Evolutionary conservation across 1,284 basidiomycete species (phyloP).

Genomic region (Austroboletus niveus): DNA sequence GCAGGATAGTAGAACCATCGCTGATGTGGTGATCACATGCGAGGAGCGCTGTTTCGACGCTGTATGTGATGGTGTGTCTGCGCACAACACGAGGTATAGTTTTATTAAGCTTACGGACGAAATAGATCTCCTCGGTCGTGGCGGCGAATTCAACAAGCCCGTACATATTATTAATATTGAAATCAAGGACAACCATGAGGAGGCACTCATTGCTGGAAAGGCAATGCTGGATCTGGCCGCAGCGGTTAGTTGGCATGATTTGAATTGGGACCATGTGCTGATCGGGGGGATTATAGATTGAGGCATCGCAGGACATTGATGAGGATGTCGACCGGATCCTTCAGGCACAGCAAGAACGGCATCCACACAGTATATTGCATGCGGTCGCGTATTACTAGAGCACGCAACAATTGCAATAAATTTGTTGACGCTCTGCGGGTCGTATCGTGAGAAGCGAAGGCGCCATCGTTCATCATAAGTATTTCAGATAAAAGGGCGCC

Average conservation of each 20-base stretch:
- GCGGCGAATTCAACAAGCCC: constrained; percentile 89
- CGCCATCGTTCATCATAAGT: constrained; percentile 38
- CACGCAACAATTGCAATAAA: constrained; percentile 26
- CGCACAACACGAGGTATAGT: constrained; percentile 7
- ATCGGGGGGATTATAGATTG: constrained; percentile 60
- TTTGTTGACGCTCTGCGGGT: neutral
- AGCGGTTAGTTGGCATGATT: constrained; percentile 57
- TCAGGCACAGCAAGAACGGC: constrained; percentile 78
- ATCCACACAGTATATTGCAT: constrained; percentile 92
- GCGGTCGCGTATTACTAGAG: constrained; percentile 84
- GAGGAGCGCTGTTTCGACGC: constrained; percentile 99
- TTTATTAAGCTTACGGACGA: constrained; percentile 13
- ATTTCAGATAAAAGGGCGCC: constrained; percentile 12
- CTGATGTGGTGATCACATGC: constrained; percentile 97
- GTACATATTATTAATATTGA: constrained; percentile 98
- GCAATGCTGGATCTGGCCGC: constrained; percentile 93
- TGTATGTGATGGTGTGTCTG: constrained; percentile 87
- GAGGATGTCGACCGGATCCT: constrained; percentile 89
- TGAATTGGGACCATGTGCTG: constrained; percentile 10
- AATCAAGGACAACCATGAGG: constrained; percentile 99
- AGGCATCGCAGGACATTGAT: constrained; percentile 83
- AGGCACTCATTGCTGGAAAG: constrained; percentile 92
- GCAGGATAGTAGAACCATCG: constrained; percentile 87
- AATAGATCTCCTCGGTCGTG: constrained; percentile 82
- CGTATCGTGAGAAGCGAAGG: constrained; percentile 50